Conservation (phyloP, 2,329 filamentous ascomycete species). For the Fusarium mangiferae region DNA sequence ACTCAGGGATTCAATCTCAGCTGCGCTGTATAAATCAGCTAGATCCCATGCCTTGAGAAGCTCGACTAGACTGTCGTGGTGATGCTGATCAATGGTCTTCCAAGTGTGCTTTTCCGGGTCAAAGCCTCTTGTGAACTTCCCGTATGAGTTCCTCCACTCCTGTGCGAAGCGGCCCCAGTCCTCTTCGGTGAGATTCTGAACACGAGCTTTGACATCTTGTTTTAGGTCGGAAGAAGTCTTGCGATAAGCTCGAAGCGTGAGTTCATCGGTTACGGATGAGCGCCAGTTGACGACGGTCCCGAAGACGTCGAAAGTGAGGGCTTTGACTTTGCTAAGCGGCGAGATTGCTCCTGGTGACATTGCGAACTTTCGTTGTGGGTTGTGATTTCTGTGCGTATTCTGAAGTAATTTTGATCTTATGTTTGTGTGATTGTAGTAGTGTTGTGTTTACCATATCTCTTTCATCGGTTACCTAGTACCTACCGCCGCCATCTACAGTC, state of each 20-base stretch:
- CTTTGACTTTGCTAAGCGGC: conserved; percentile 57
- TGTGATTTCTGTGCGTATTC: background rate
- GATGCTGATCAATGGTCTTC: conserved; percentile 78
- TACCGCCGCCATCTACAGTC: background rate
- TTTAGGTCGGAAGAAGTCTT: conserved; percentile 62
- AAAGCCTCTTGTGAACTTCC: conserved; percentile 66
- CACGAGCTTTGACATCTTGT: conserved; percentile 57
- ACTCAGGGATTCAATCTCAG: conserved; percentile 72
- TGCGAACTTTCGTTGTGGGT: background rate
- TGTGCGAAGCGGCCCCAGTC: conserved; percentile 75
- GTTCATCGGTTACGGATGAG: conserved; percentile 68
- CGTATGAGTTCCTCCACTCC: conserved; percentile 75
- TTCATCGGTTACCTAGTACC: background rate
- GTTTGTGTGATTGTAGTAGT: background rate
- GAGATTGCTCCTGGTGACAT: conserved; percentile 44
- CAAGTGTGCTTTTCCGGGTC: conserved; percentile 62
- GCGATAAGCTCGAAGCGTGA: conserved; percentile 61
- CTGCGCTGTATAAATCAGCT: conserved; percentile 67
- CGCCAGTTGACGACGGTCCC: conserved; percentile 87
- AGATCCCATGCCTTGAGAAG: conserved; percentile 68
- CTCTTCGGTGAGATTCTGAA: conserved; percentile 60
- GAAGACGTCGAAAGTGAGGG: conserved; percentile 80
- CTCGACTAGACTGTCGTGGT: conserved; percentile 68
- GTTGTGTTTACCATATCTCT: background rate
- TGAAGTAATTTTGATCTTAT: background rate